A percentile compares a stretch with the other conserved stretches of the same genome.
Conservation (phyloP, 2,329 filamentous ascomycete species). For the Aspergillus novoparasiticus region DNA sequence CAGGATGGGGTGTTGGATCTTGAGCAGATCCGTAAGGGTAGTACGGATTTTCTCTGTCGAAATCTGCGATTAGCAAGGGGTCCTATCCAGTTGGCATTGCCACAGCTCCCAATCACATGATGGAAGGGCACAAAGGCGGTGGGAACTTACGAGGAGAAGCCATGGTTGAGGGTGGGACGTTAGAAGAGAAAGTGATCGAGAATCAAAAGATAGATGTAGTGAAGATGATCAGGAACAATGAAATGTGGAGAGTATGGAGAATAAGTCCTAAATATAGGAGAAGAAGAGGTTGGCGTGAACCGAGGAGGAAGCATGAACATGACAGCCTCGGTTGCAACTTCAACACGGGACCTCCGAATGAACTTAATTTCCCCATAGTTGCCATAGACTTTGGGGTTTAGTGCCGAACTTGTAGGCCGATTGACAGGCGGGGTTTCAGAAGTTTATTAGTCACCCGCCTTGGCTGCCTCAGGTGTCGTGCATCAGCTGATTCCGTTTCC, state of each 20-base stretch:
- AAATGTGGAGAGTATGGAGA: slow-evolving; percentile 1
- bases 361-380: slow-evolving; percentile 1
- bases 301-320: slow-evolving; percentile 6
- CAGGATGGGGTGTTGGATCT: slow-evolving; percentile 95
- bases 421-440: not conserved
- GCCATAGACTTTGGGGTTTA: not conserved
- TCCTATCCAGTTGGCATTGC: slow-evolving; percentile 8
- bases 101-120: slow-evolving; percentile 22
- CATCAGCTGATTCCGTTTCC: not conserved
- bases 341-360: not conserved
- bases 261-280: slow-evolving; percentile 5
- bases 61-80: slow-evolving; percentile 25
- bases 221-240: slow-evolving; percentile 2
- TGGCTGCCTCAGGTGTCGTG: not conserved
- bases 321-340: slow-evolving; percentile 5
- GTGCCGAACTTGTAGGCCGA: not conserved
- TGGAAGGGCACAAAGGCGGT: slow-evolving; percentile 10
- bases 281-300: not conserved
- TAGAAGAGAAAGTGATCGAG: slow-evolving; percentile 10
- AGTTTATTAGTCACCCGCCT: not conserved
- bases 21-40: slow-evolving; percentile 89
- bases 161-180: slow-evolving; percentile 52
- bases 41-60: slow-evolving; percentile 81
- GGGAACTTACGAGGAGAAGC: slow-evolving; percentile 73
- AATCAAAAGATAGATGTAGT: slow-evolving; percentile 3